Conservation (phyloP, 306 rosid species). For the Glycine latifolia region DNA sequence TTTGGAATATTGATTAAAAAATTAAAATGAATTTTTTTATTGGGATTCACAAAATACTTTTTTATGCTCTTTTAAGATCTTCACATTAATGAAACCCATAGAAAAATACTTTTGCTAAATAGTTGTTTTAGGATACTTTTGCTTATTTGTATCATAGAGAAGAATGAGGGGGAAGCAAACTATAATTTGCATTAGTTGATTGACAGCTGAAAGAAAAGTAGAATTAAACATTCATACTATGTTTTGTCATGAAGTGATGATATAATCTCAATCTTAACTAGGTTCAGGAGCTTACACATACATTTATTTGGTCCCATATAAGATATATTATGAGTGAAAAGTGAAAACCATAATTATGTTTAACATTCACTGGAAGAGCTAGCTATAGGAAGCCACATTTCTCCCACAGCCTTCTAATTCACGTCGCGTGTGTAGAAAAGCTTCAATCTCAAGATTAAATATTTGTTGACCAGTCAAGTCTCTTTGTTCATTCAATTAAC, state of each 20-base stretch:
- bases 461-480: slow-evolving; percentile 51
- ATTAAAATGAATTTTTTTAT: no score
- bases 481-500: not conserved
- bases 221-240: not conserved
- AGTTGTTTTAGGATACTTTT: no score
- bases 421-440: not conserved
- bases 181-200: not conserved
- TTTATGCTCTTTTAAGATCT: no score
- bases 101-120: no score
- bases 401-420: slow-evolving; percentile 27
- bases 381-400: not conserved
- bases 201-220: not conserved
- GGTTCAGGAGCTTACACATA: slow-evolving; percentile 5
- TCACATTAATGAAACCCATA: no score
- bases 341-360: slow-evolving; percentile 37
- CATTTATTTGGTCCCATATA: not conserved
- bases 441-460: slow-evolving; percentile 39
- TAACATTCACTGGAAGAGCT: not conserved
- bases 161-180: not conserved
- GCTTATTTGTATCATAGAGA: no score
- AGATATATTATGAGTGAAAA: slow-evolving; percentile 3
- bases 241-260: slow-evolving; percentile 11
- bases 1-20: no score
- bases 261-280: slow-evolving; percentile 23
- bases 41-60: no score